Base-by-base conservation (phyloP, 352 stramenopile genomes). In the Globisporangium solare region DNA sequence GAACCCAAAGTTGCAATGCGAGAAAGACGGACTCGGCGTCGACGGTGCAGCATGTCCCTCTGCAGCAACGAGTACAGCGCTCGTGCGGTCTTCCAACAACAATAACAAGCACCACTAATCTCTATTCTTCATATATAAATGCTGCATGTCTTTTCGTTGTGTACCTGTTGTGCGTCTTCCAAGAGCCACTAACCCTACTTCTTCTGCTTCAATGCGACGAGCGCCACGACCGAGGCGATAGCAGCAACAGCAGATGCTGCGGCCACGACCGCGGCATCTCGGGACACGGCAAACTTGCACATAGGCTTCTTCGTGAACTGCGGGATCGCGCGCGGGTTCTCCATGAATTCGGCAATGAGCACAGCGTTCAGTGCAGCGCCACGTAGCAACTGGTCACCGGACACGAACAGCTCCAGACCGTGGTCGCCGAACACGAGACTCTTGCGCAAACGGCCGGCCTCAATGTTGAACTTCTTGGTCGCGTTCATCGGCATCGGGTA, bases 401-500 rank as follows among this genome's bases (percentile, higher is more conserved):
- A 97, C 22, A 99, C 96, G 66, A 99, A 99, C 56, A 99, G 87
- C 77, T 99, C 97, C 17, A 99, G 79, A 35, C 96, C 97, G 66
- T 98, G 74, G 51, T 98, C 87, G 24, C 94, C 95, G 75, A 99
- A 99, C 35, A 98, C 89, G 43, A 98, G 67, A 59, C 86, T 98
- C 61, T 97, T 80, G 48, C 97, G 90, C 48, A 99, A 51, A 24
- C 97, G 84, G 24, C 96, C 96, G 15, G 98, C 96, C 82, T 99
- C 94, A n/a, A 99, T 89, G 84, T 99, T 98, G 68, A 96, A 98
- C 70, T 98, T 93, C 67, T 96, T 96, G 22, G 95, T 98, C 4
- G 96, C 95, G 51, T 94, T 98, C 45, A 98, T 83, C 15, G 96
- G 96, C 96, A 99, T 99, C 22, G 96, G 96, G 78, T 99, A 99